phyloP scores from a whole-genome alignment of 176 grass and related monocot genomes.

The Rhynchospora tenuis region DNA sequence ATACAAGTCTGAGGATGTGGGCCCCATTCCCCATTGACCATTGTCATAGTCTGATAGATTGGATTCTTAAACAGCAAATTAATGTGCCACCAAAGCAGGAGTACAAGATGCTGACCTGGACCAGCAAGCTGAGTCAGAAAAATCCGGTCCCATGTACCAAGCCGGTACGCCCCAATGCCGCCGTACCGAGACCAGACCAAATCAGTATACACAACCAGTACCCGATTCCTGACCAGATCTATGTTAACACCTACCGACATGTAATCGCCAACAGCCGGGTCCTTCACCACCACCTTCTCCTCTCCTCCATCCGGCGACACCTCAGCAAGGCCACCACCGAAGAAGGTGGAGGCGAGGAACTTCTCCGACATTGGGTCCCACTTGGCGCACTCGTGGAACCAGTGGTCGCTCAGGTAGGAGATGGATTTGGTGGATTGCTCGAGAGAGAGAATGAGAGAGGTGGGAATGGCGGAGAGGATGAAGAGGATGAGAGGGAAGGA shows the following conservation, averaged over 20 bases:
- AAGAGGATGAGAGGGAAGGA: slow-evolving; percentile 23
- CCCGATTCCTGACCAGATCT: slow-evolving; percentile 40
- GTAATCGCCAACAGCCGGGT: slow-evolving; percentile 48
- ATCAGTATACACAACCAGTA: slow-evolving; percentile 70
- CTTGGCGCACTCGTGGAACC: slow-evolving; percentile 94
- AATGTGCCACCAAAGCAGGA: not conserved
- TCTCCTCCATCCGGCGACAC: slow-evolving; percentile 21
- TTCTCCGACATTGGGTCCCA: slow-evolving; percentile 55
- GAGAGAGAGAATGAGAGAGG: slow-evolving; percentile 53
- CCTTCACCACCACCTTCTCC: slow-evolving; percentile 48
- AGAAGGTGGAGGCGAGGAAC: slow-evolving; percentile 62
- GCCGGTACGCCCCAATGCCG: slow-evolving; percentile 74
- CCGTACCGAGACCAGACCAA: slow-evolving; percentile 29
- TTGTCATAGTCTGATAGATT: too few species aligned
- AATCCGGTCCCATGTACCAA: slow-evolving; percentile 57
- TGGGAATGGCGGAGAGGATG: slow-evolving; percentile 38
- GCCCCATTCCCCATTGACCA: too few species aligned
- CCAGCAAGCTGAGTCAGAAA: slow-evolving; percentile 68
- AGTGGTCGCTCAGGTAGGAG: slow-evolving; percentile 38
- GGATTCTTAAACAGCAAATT: too few species aligned
- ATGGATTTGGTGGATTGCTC: slow-evolving; percentile 53
- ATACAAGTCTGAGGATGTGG: too few species aligned
- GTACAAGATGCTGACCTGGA: slow-evolving; percentile 36
- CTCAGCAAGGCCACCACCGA: slow-evolving; percentile 50
- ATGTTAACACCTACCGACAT: slow-evolving; percentile 44